Evolutionary conservation across 1,284 basidiomycete species (phyloP).

Genomic region (Irpex sp.): DNA sequence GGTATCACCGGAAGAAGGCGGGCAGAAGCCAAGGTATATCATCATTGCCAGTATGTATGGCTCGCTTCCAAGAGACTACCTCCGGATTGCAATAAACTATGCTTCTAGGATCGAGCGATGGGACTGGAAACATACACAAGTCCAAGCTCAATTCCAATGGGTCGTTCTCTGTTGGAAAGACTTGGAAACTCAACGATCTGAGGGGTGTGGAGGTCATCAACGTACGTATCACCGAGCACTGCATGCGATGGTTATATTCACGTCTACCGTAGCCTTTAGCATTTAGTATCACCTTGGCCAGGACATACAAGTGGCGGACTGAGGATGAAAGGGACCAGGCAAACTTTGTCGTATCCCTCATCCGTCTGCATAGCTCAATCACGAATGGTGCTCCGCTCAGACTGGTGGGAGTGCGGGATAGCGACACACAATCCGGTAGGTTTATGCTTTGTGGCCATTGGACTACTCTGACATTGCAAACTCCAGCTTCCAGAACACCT

Average conservation of each 20-base stretch:
- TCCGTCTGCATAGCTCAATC: conserved; percentile 68
- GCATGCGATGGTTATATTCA: background rate
- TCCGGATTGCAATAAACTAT: conserved; percentile 12
- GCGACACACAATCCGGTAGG: conserved; percentile 34
- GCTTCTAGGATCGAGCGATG: conserved; percentile 56
- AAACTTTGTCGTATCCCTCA: conserved; percentile 64
- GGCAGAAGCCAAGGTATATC: conserved; percentile 81
- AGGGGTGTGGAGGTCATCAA: conserved; percentile 73
- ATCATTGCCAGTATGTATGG: conserved; percentile 76
- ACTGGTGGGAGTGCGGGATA: conserved; percentile 52
- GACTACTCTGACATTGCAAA: conserved; percentile 10
- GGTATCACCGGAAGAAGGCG: conserved; percentile 57
- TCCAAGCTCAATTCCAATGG: conserved; percentile 95
- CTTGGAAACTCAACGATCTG: conserved; percentile 87
- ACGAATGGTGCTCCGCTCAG: conserved; percentile 48
- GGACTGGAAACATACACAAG: conserved; percentile 85
- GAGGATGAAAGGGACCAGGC: conserved; percentile 72
- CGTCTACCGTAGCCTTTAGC: conserved; percentile 28
- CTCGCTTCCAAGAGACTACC: conserved; percentile 1
- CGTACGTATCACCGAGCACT: background rate
- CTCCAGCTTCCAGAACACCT: conserved; percentile 25
- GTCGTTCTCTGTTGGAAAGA: conserved; percentile 96
- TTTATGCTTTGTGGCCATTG: conserved; percentile 4
- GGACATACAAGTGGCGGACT: conserved; percentile 86
- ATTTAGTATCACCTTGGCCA: conserved; percentile 80